Evolutionary conservation across 148 eudicot genomes (phyloP).

Genomic region (Rhododendron kiyosumense): DNA sequence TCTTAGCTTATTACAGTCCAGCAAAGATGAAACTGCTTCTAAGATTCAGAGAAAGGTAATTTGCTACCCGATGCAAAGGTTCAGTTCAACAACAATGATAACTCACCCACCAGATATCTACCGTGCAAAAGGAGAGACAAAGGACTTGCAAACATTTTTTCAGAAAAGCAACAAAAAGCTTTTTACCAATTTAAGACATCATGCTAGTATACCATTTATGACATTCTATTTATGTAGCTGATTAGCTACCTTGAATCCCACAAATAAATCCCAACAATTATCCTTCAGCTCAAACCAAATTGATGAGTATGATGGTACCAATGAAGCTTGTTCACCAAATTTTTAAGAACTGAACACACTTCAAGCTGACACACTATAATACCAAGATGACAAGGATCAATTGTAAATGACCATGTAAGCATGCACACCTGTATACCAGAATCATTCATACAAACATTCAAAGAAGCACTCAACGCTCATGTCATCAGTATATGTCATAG

Average conservation of each 20-base stretch:
- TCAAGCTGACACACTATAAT: not conserved
- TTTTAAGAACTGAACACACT: not conserved
- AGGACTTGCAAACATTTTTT: not conserved
- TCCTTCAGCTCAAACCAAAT: not conserved
- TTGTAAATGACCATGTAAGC: not conserved
- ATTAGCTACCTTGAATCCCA: not conserved
- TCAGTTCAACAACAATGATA: not conserved
- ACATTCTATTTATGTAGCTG: not conserved
- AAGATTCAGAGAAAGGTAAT: not conserved
- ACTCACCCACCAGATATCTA: not conserved
- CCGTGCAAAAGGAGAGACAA: not conserved
- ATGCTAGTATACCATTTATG: not conserved
- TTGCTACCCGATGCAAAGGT: not conserved
- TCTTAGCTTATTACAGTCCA: not conserved
- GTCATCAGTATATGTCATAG: not conserved
- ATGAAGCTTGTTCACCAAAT: not conserved
- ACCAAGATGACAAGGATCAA: not conserved
- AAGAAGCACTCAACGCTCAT: not conserved
- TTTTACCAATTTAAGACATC: not conserved
- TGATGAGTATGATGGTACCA: not conserved
- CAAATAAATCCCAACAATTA: not conserved
- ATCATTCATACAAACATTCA: not conserved
- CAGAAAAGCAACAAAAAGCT: not conserved
- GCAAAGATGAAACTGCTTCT: not conserved
- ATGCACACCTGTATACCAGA: not conserved